Conservation (phyloP, 23 red algal species). For the Chondrus crispus region DNA sequence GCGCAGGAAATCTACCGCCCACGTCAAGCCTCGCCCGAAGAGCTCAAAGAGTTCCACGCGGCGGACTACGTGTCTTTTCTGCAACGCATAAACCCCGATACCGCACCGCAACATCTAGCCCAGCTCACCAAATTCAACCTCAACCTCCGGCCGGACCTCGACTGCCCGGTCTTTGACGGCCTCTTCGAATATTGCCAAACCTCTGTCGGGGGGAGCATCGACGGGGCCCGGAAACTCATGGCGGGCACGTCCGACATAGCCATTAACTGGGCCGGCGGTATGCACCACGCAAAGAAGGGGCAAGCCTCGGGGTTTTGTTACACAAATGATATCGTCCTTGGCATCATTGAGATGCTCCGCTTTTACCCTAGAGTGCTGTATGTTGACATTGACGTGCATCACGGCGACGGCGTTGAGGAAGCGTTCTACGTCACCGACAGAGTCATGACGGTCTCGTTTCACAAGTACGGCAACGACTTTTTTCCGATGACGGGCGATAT, state of each 20-base stretch:
- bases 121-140: constrained; percentile 16
- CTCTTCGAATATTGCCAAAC: constrained; percentile 73
- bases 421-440: constrained; percentile 65
- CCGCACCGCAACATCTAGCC: not conserved
- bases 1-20: constrained; percentile 48
- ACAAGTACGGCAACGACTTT: constrained; percentile 66
- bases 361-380: constrained; percentile 56
- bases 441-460: constrained; percentile 70
- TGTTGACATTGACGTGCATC: constrained; percentile 72
- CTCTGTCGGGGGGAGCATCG: constrained; percentile 52
- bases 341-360: constrained; percentile 53
- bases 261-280: constrained; percentile 73
- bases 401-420: constrained; percentile 74
- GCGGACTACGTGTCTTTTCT: constrained; percentile 61
- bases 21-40: constrained; percentile 37
- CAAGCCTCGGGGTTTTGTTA: constrained; percentile 68
- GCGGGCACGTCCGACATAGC: constrained; percentile 47
- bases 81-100: constrained; percentile 19
- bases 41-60: constrained; percentile 43
- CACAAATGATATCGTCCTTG: constrained; percentile 65
- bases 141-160: not conserved
- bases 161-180: constrained; percentile 61
- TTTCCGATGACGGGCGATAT: constrained; percentile 58
- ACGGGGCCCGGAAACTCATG: constrained; percentile 56
- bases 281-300: constrained; percentile 61